Conservation (phyloP, 768 basidiomycete species). For the Serendipita indica region DNA sequence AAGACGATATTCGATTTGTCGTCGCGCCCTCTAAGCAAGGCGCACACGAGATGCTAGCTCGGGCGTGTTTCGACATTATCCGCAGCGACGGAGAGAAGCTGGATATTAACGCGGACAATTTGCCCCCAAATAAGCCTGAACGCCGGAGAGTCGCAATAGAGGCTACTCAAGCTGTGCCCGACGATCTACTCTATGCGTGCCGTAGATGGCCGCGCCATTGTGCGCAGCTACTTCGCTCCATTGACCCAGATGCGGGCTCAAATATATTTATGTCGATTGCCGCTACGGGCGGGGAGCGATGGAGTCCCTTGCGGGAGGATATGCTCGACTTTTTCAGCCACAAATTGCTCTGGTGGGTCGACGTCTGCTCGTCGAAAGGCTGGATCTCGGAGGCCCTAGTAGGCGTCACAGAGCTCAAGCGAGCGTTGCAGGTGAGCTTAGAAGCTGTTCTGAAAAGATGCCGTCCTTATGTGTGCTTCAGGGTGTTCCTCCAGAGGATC, state of each 20-base stretch:
- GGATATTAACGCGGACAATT: too few relatives aligned
- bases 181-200: neutral
- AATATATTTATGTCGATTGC: neutral
- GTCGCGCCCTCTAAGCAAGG: neutral
- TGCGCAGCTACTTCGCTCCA: neutral
- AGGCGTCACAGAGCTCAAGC: neutral
- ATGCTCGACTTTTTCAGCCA: neutral
- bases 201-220: neutral
- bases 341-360: neutral
- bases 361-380: neutral
- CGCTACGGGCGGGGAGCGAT: neutral
- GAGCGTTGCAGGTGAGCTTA: neutral
- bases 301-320: neutral
- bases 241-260: neutral
- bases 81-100: too few relatives aligned
- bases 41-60: neutral
- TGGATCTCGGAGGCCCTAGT: neutral
- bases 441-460: neutral
- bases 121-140: too few relatives aligned
- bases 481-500: neutral
- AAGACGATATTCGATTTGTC: constrained; percentile 7
- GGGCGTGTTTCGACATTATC: neutral
- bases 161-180: neutral
- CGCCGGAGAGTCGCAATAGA: too few relatives aligned
- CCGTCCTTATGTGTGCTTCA: neutral